Evolutionary conservation across 805 yeast genomes (phyloP).

Genomic region (Monosporozyma servazzii): DNA sequence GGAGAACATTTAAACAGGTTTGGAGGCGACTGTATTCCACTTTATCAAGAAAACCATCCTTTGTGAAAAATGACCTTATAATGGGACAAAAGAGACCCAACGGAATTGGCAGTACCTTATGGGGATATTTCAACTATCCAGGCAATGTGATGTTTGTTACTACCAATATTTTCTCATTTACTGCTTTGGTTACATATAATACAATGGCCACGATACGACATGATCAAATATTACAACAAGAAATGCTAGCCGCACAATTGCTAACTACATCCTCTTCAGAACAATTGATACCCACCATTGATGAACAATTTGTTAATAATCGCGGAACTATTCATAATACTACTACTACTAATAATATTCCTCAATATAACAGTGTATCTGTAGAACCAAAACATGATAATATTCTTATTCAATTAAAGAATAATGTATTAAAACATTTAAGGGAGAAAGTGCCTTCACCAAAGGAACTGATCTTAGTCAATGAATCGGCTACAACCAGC

Average conservation of each 20-base stretch:
- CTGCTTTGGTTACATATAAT: slow-evolving; percentile 29
- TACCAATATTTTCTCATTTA: slow-evolving; percentile 30
- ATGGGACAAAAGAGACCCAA: not conserved
- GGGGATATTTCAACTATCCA: slow-evolving; percentile 35
- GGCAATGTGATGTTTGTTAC: slow-evolving; percentile 32
- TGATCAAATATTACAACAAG: not conserved
- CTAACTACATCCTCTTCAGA: not conserved
- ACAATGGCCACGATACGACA: slow-evolving; percentile 17
- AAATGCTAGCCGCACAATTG: not conserved
- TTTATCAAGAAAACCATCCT: not conserved
- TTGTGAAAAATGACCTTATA: not conserved
- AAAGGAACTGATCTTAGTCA: not conserved
- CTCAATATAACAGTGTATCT: not conserved
- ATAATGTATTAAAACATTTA: not conserved
- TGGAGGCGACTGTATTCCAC: slow-evolving; percentile 1
- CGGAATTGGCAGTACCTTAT: slow-evolving; percentile 10
- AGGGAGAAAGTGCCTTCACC: not conserved
- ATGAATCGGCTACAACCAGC: not conserved
- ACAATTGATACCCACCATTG: not conserved
- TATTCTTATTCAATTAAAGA: not conserved
- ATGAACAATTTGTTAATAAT: not conserved
- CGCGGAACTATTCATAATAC: not conserved
- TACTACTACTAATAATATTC: too few relatives aligned
- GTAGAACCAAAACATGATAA: not conserved
- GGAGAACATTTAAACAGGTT: not conserved